Percentiles rank a stretch among this genome's conserved stretches.
Evolutionary conservation across 768 basidiomycete genomes (phyloP).

Genomic region (Mycena galopus): DNA sequence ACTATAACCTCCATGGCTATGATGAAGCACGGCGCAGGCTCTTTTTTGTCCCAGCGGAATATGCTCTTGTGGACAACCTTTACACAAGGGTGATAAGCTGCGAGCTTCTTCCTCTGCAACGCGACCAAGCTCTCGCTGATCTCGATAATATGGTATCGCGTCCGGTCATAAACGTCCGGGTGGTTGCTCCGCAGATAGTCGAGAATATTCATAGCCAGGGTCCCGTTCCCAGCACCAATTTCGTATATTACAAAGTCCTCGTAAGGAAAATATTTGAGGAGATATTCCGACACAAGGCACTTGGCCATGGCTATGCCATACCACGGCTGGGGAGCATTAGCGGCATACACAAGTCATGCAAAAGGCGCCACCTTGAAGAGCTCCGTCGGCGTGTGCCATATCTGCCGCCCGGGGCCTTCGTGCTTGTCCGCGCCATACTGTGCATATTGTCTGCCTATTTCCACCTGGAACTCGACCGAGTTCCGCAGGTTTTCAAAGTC

Average conservation of each 20-base stretch:
- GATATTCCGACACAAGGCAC: conserved; percentile 91
- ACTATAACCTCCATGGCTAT: conserved; percentile 96
- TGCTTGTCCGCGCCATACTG: conserved; percentile 72
- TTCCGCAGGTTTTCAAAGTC: conserved; percentile 79
- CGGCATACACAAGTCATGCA: conserved; percentile 8
- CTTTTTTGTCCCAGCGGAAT: conserved; percentile 84
- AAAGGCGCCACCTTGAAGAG: conserved; percentile 84
- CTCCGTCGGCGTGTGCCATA: conserved; percentile 99
- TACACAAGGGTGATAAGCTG: conserved; percentile 73
- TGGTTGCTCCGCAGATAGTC: conserved; percentile 81
- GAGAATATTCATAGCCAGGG: conserved; percentile 90
- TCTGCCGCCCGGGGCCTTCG: conserved; percentile 84
- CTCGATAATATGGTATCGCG: conserved; percentile 94
- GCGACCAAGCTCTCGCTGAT: conserved; percentile 86
- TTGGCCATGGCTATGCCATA: conserved; percentile 93
- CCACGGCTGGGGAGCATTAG: conserved; percentile 76
- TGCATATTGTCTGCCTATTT: conserved; percentile 82
- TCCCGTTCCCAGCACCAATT: conserved; percentile 98
- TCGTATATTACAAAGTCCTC: conserved; percentile 97
- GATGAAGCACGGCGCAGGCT: conserved; percentile 91
- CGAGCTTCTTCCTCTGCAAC: conserved; percentile 78
- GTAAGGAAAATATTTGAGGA: conserved; percentile 95
- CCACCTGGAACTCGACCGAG: conserved; percentile 82
- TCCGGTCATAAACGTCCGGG: conserved; percentile 94
- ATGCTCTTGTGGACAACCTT: conserved; percentile 82